phyloP scores from a whole-genome alignment of 2,329 filamentous ascomycete genomes.

The Corynespora cassiicola region DNA sequence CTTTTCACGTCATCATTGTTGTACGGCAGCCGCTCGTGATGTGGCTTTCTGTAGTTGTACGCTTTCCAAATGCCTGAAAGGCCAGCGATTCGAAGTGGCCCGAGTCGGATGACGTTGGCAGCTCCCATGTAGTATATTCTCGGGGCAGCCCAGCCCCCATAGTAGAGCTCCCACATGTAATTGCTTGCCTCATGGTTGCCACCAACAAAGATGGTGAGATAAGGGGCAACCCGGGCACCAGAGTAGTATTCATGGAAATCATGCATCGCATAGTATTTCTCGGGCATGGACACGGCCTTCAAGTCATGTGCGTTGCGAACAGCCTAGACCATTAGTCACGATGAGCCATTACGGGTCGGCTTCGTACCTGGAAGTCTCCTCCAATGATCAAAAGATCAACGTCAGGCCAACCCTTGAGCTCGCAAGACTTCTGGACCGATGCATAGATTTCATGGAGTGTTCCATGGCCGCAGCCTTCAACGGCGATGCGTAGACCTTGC shows the following conservation, averaged over 20 bases:
- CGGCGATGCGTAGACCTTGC: slow-evolving; percentile 70
- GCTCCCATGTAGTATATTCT: slow-evolving; percentile 98
- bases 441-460: slow-evolving; percentile 91
- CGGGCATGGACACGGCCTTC: slow-evolving; percentile 85
- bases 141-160: slow-evolving; percentile 95
- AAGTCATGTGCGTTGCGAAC: slow-evolving; percentile 89
- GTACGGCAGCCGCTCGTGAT: slow-evolving; percentile 88
- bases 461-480: slow-evolving; percentile 93
- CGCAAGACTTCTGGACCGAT: slow-evolving; percentile 72
- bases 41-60: slow-evolving; percentile 82
- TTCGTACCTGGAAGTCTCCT: slow-evolving; percentile 84
- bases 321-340: slow-evolving; percentile 60
- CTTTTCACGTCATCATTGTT: slow-evolving; percentile 75
- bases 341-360: background rate
- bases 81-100: slow-evolving; percentile 84
- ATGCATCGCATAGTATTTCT: slow-evolving; percentile 84
- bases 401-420: slow-evolving; percentile 75
- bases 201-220: slow-evolving; percentile 88
- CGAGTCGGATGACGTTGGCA: slow-evolving; percentile 84
- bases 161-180: slow-evolving; percentile 89
- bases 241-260: slow-evolving; percentile 97
- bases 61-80: slow-evolving; percentile 96
- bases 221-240: slow-evolving; percentile 77
- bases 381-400: slow-evolving; percentile 94
- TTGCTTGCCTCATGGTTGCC: slow-evolving; percentile 96